Evolutionary conservation across 768 basidiomycete genomes (phyloP), one percentile per base, ranked within the genome.

Genomic region (Hygrophoropsis aurantiaca): DNA sequence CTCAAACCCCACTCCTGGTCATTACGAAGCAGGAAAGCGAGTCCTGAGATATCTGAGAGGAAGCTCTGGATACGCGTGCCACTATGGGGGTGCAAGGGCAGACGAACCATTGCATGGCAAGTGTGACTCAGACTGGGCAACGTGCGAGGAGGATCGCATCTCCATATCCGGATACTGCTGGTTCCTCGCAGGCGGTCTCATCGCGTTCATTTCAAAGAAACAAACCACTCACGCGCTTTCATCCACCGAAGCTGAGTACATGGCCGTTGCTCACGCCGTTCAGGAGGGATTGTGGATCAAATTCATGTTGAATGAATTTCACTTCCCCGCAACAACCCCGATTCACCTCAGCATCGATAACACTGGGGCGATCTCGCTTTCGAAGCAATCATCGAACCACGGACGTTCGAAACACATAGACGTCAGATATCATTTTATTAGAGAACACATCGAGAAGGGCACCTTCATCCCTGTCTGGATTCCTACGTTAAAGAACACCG

Each of bases 171-270:
- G 59, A 0, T 62, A 64, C 24, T 46, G 49, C 16, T 66, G 57
- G 26, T 46, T 53, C 0, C 46, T 66, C 0, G 60, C 62, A 13
- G 48, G 49, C 3, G 64, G 62, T 8, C 7, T 56, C 0, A 44
- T 69, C 9, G 60, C 64, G 0, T 72, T 69, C 46, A 56, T 55
- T 19, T 67, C 69, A 0, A 61, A 66, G 39, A 61, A 68, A 39
- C 78, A 81, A 54, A 36, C 49, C 2, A 61, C 62, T 1, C 60
- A 75, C 19, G 56, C 77, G 0, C 52, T 63, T 0, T 78, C 73
- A 0, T 73, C 68, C 0, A 63, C 61, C 3, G 72, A 79, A 51
- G 69, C 73, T 0, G 75, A 78, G 59, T 77, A 74, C 54, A 61
- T 74, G 11, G 72, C 72, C 0, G 51, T 58, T 0, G 44, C 58